phyloP scores from a whole-genome alignment of 371 early-diverging fungal species.

The Scutellospora calospora region DNA sequence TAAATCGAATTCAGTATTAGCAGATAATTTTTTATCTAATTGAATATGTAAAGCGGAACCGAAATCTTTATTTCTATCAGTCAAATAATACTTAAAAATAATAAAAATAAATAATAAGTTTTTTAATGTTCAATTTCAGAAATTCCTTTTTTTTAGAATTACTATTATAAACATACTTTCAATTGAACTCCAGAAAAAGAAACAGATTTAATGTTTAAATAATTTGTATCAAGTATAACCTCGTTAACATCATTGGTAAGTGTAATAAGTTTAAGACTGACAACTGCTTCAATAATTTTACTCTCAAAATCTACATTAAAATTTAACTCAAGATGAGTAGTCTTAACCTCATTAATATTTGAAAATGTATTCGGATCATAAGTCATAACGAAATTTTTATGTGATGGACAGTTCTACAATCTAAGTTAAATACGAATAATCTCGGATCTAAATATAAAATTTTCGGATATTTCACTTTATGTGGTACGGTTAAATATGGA shows the following conservation, averaged over 20 bases:
- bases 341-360: constrained; percentile 77
- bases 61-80: constrained; percentile 67
- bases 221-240: constrained; percentile 84
- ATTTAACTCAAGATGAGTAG: constrained; percentile 79
- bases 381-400: constrained; percentile 45
- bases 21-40: constrained; percentile 58
- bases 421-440: too few species aligned
- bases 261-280: constrained; percentile 64
- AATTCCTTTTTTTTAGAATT: background rate
- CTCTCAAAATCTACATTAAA: constrained; percentile 79
- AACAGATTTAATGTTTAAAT: constrained; percentile 66
- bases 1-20: constrained; percentile 61
- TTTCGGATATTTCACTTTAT: too few species aligned
- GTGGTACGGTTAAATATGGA: too few species aligned
- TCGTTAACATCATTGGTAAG: constrained; percentile 59
- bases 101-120: background rate
- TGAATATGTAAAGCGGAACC: constrained; percentile 81
- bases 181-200: constrained; percentile 53
- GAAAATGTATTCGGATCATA: constrained; percentile 88
- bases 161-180: constrained; percentile 43
- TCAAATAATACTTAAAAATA: constrained; percentile 59
- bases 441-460: too few species aligned
- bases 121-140: background rate
- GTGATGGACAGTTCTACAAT: too few species aligned
- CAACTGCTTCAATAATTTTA: constrained; percentile 76